Evolutionary conservation across 2,329 filamentous ascomycete genomes (phyloP), one percentile per base, ranked within the genome.

Genomic region (Claviceps digitariae): DNA sequence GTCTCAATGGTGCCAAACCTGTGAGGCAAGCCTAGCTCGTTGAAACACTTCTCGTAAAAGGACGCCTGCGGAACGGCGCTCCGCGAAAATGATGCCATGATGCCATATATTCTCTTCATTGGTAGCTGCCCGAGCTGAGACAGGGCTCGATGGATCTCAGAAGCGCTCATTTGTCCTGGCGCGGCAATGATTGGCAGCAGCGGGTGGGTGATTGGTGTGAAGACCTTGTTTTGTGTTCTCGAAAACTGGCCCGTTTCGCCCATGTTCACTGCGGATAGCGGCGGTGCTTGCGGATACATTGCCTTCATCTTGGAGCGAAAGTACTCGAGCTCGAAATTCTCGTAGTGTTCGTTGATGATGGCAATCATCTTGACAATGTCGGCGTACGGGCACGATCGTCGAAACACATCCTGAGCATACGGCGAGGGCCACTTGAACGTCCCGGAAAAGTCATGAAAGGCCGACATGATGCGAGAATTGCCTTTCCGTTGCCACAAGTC

Each of bases 351-450:
- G 63, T 82, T 84, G 63, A 89, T 87, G 63, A 90, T 84, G 34
- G 85, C 83, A 62, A 93, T 93, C 86, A 94, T 93, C 72, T 93
- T 94, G 63, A 94, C 83, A 54, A 94, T 87, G 65, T 94, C 87
- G 48, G 86, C 85, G 59, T 90, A 89, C 55, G 81, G 79, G 48
- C 79, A 79, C 9, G 85, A 87, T 59, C 83, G 78, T 55, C 80
- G 73, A 60, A 90, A 94, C 4, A 91, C 76, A 12, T 78, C 72
- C 61, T 86, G 80, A 1, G 87, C 87, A 59, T 86, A 78, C 7
- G 78, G 69, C 0, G 86, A 87, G 1, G 85, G 84, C 88, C 88
- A 94, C 62, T 84, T 87, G 74, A 91, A 91, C 1, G 75, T 83
- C 1, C 87, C 86, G 0, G 87, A 90, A 63, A 91, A 91, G 70